Evolutionary conservation across 2,329 filamentous ascomycete species (phyloP).

Genomic region (Penicillium sp.): DNA sequence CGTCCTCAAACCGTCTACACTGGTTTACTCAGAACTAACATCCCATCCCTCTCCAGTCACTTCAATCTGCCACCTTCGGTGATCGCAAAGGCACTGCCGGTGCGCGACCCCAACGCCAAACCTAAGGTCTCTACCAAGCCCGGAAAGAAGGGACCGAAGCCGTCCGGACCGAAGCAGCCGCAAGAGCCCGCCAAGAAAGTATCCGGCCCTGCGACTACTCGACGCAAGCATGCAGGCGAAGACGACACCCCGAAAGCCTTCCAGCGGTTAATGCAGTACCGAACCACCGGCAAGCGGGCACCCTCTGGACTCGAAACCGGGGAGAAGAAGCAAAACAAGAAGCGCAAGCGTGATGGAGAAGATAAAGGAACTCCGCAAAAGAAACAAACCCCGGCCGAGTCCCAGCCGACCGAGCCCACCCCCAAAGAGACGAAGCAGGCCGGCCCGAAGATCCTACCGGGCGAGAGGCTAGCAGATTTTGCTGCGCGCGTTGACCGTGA

Average conservation of each 20-base stretch:
- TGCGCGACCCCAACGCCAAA: conserved; percentile 47
- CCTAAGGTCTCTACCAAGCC: conserved; percentile 37
- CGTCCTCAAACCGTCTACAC: conserved; percentile 19
- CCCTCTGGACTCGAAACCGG: conserved; percentile 66
- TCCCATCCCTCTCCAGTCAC: conserved; percentile 29
- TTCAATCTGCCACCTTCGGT: conserved; percentile 61
- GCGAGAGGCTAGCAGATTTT: conserved; percentile 81
- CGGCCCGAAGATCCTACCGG: conserved; percentile 71
- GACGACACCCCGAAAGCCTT: conserved; percentile 91
- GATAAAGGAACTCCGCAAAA: conserved; percentile 13
- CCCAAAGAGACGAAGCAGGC: conserved; percentile 13
- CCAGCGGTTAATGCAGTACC: conserved; percentile 75
- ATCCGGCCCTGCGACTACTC: conserved; percentile 47
- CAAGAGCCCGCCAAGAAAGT: conserved; percentile 40
- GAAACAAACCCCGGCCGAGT: conserved; percentile 8
- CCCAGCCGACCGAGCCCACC: conserved; percentile 6
- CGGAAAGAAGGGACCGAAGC: conserved; percentile 24
- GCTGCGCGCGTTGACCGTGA: conserved; percentile 78
- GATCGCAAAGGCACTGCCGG: conserved; percentile 59
- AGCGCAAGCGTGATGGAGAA: conserved; percentile 45
- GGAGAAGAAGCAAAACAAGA: conserved; percentile 44
- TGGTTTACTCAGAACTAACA: neutral
- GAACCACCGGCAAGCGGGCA: conserved; percentile 54
- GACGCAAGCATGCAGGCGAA: conserved; percentile 38
- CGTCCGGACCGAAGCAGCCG: neutral